phyloP scores from a whole-genome alignment of 805 yeast genomes.

The Suhomyces canberraensis region DNA sequence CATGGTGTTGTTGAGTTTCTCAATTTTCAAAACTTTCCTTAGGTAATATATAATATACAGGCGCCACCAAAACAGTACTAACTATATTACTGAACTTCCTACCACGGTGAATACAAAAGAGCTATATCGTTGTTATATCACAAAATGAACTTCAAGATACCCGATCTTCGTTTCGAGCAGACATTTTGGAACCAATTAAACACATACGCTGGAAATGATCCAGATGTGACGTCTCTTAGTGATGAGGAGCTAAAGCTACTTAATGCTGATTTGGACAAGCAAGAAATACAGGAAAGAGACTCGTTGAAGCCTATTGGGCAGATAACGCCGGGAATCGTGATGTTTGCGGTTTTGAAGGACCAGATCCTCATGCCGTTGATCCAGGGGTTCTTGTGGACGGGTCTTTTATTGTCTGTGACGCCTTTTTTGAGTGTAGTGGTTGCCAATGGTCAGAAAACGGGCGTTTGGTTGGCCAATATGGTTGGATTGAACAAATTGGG shows the following conservation, averaged over 20 bases:
- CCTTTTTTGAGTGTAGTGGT: constrained; percentile 32
- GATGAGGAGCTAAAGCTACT: constrained; percentile 10
- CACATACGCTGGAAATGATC: constrained; percentile 24
- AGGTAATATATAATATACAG: too few relatives aligned
- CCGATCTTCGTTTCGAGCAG: constrained; percentile 68
- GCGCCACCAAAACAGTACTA: too few relatives aligned
- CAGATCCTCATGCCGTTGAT: constrained; percentile 52
- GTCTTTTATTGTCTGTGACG: constrained; percentile 32
- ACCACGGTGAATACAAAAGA: too few relatives aligned
- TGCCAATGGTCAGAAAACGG: constrained; percentile 25
- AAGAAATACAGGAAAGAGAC: constrained; percentile 4
- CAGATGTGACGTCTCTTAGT: constrained; percentile 5
- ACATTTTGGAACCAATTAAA: constrained; percentile 44
- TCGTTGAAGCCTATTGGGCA: constrained; percentile 28
- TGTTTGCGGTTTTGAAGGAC: constrained; percentile 49
- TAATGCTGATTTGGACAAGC: constrained; percentile 9
- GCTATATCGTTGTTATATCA: too few relatives aligned
- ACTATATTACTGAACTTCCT: too few relatives aligned
- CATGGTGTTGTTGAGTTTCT: constrained; percentile 19
- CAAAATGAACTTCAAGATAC: constrained; percentile 24
- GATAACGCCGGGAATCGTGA: constrained; percentile 43
- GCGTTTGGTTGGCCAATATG: constrained; percentile 20
- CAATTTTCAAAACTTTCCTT: too few relatives aligned
- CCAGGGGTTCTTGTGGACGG: constrained; percentile 50
- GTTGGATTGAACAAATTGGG: constrained; percentile 13